Evolutionary conservation across 441 rosid species (phyloP), one percentile per base, ranked within the genome.

Genomic region (Erodium texanum): DNA sequence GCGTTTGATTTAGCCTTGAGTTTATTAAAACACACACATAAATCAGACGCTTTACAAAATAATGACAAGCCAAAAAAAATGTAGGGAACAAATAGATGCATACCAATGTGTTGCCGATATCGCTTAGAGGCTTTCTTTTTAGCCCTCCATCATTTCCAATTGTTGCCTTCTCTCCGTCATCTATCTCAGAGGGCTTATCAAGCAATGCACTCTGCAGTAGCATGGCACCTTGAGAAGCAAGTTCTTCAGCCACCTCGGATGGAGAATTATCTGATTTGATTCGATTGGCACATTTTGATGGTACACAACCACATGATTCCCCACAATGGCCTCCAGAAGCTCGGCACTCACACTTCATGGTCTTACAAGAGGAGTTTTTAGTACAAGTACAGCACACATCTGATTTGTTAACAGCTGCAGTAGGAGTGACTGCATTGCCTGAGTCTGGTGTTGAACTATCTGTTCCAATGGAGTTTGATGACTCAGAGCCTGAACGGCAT

Each of bases 51-150:
- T 5, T 32, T 32, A 32, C 6, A 18, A 19, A 34, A 8, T 58
- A 58, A 52, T 52, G 20, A 19, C 27, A 27, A 29, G 3, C 22
- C 45, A 29, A 64, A 27, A 29, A 32, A 5, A 24, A 58, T 24
- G n/a, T 29, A 54, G 48, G 5, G 64, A 24, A 66, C n/a, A n/a
- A n/a, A n/a, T n/a, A n/a, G n/a, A n/a, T n/a, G 66, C 77, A 32
- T 84, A 93, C 98, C 86, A 78, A 65, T 15, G 87, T 83, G 79
- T 94, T 94, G 56, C 97, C 99, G 8, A 94, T 89, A 74, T 94
- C 98, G 0, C 91, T 77, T 56, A 94, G 79, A 69, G 97, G 87
- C 79, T 87, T 94, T 76, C 98, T 83, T 78, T 71, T 79, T 23
- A 74, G 72, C 7, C 80, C 81, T 32, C 36, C 36, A 70, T 68